A percentile compares a stretch with the other conserved stretches of the same genome.
Conservation (phyloP, 257 asterid species). For the Solanum raphanifolium region DNA sequence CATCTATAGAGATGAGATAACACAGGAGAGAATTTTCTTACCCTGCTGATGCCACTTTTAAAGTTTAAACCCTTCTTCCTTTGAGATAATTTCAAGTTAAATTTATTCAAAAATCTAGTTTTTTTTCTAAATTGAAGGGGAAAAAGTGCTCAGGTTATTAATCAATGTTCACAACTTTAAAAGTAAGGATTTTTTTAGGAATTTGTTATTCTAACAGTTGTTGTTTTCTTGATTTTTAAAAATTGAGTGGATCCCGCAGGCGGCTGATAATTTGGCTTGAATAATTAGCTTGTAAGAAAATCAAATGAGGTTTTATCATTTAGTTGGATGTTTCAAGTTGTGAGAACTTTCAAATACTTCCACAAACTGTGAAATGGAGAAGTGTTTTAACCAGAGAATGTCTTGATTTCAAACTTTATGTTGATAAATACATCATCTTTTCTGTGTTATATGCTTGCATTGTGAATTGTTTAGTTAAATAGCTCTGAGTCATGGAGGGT, state of each 20-base stretch:
- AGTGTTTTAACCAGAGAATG: not conserved
- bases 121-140: not conserved
- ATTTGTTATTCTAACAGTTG: not conserved
- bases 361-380: not conserved
- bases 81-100: not conserved
- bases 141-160: not conserved
- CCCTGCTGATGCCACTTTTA: not conserved
- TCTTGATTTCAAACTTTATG: not conserved
- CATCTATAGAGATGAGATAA: not conserved
- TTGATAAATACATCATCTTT: not conserved
- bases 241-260: not conserved
- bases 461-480: not conserved
- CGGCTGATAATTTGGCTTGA: not conserved
- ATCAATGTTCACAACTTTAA: not conserved
- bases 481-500: not conserved
- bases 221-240: not conserved
- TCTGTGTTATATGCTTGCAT: not conserved
- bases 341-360: not conserved
- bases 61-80: not conserved
- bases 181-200: not conserved
- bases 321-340: not conserved
- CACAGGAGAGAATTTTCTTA: not conserved
- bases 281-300: not conserved
- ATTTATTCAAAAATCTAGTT: not conserved
- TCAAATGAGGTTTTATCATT: not conserved